These are phyloP conservation scores for Penicillium corylophilum DNA, from an alignment of 2,329 filamentous ascomycete species.

Conservation along the genomic window DNA sequence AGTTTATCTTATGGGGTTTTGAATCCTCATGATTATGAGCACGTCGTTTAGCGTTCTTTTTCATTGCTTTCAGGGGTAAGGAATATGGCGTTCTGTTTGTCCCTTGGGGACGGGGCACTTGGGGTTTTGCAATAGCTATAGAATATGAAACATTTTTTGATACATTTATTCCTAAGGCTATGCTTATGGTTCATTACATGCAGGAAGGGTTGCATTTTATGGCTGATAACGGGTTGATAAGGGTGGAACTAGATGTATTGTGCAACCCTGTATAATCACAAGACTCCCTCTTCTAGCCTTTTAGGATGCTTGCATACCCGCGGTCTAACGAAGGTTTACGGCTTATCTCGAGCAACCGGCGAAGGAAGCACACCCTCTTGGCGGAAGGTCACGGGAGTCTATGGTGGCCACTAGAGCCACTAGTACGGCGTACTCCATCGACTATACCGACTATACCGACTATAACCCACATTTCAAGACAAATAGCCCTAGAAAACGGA, in stretches of 20 bases:
- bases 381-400: neutral
- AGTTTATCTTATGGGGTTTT: slow-evolving; percentile 7
- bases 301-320: neutral
- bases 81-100: neutral
- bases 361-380: neutral
- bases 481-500: too few relatives aligned
- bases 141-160: neutral
- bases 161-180: neutral
- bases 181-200: neutral
- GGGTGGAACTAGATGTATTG: too few relatives aligned
- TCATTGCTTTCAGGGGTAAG: neutral
- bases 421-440: too few relatives aligned
- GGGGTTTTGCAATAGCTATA: slow-evolving; percentile 5
- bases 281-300: neutral
- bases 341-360: neutral
- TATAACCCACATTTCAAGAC: too few relatives aligned
- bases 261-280: neutral
- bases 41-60: slow-evolving; percentile 20
- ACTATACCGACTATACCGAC: too few relatives aligned
- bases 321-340: neutral
- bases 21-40: slow-evolving; percentile 14
- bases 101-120: slow-evolving; percentile 1
- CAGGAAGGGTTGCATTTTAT: too few relatives aligned
- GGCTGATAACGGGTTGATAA: too few relatives aligned
- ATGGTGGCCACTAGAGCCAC: neutral